A percentile compares a stretch with the other conserved stretches of the same genome.
These are phyloP conservation scores for Jamesozyma spencerorum DNA, from an alignment of 805 yeast genomes.

Conservation along the genomic window DNA sequence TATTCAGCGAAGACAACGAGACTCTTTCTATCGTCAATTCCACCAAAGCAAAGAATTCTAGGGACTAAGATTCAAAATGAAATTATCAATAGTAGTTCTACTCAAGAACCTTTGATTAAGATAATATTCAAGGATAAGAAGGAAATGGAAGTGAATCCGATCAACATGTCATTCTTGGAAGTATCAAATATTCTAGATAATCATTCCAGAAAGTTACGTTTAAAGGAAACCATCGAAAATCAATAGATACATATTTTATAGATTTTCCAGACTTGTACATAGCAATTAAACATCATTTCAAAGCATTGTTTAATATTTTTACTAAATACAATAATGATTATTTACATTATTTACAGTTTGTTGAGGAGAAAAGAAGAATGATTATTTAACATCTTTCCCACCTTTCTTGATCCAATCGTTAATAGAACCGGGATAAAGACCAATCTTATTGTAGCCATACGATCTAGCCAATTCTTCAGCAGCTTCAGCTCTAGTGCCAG, in stretches of 20 bases:
- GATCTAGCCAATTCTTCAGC: constrained; percentile 89
- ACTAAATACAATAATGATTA: no score
- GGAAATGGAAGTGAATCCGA: constrained; percentile 59
- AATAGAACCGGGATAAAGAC: constrained; percentile 80
- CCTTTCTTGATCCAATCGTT: constrained; percentile 63
- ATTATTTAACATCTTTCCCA: constrained; percentile 7
- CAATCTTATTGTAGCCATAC: constrained; percentile 77
- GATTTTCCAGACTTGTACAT: neutral
- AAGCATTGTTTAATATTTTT: neutral
- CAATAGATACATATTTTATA: constrained; percentile 5
- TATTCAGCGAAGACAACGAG: constrained; percentile 63
- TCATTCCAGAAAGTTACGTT: constrained; percentile 69
- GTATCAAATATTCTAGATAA: constrained; percentile 60
- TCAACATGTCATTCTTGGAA: constrained; percentile 45
- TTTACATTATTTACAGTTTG: constrained; percentile 2
- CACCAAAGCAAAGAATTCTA: constrained; percentile 56
- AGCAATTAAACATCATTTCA: neutral
- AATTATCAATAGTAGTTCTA: constrained; percentile 40
- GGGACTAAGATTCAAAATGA: constrained; percentile 54
- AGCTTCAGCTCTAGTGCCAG: constrained; percentile 83
- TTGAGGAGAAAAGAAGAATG: neutral
- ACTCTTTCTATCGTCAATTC: constrained; percentile 67
- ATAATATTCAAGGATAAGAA: constrained; percentile 80
- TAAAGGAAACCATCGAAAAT: constrained; percentile 60
- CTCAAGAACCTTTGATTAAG: constrained; percentile 53